Evolutionary conservation across 176 grass and related monocot species (phyloP).

Genomic region (Secale cereale): DNA sequence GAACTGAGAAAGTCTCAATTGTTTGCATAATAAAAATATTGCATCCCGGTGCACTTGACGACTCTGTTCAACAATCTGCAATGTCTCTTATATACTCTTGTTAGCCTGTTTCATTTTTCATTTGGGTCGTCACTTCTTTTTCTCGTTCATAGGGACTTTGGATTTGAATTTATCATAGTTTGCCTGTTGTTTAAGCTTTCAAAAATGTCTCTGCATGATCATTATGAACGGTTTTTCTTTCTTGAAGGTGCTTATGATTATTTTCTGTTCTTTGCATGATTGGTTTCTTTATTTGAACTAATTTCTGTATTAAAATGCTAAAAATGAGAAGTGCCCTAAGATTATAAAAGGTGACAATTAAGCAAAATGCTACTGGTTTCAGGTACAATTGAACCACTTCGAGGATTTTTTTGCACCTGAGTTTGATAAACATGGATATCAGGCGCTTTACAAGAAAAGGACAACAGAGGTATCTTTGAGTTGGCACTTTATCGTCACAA

Average conservation of each 20-base stretch:
- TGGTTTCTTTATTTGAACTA: slow-evolving; percentile 7
- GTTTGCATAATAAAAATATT: neutral
- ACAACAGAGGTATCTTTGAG: slow-evolving; percentile 71
- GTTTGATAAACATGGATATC: slow-evolving; percentile 99
- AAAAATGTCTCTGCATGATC: neutral
- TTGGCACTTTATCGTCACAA: slow-evolving; percentile 18
- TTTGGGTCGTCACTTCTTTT: neutral
- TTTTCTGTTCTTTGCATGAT: slow-evolving; percentile 10
- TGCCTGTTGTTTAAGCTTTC: neutral
- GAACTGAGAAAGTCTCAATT: neutral
- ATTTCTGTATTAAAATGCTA: neutral
- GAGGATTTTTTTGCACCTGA: slow-evolving; percentile 97
- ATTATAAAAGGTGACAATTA: neutral
- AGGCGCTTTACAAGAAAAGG: slow-evolving; percentile 96
- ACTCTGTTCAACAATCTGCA: neutral
- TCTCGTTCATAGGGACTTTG: neutral
- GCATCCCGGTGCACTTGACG: neutral
- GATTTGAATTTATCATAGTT: neutral
- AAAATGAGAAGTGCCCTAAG: neutral
- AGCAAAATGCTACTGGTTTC: slow-evolving; percentile 31
- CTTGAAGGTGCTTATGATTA: slow-evolving; percentile 19
- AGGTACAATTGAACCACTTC: slow-evolving; percentile 93
- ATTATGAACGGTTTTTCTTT: neutral
- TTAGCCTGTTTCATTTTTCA: neutral
- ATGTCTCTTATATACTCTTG: neutral